These are phyloP conservation scores for Oryza meridionalis DNA, from an alignment of 176 grass and related monocot genomes.

Conservation along the genomic window DNA sequence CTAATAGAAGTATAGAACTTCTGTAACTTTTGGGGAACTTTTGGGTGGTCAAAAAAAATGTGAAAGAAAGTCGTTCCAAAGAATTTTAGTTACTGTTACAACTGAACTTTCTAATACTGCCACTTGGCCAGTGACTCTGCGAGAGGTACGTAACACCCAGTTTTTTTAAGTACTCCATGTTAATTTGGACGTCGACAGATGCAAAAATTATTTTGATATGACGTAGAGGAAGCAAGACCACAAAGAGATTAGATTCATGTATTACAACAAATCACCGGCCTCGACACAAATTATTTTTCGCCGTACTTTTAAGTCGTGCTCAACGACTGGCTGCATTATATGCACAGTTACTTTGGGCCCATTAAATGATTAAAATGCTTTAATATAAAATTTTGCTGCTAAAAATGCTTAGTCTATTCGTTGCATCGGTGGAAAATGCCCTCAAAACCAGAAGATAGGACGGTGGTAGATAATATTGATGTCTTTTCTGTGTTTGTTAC, in stretches of 20 bases:
- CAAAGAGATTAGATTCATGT: background rate
- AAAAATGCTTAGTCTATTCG: background rate
- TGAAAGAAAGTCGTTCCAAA: background rate
- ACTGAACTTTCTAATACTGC: slow-evolving; percentile 36
- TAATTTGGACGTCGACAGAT: slow-evolving; percentile 8
- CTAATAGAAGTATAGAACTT: background rate
- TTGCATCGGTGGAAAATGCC: background rate
- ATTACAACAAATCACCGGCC: background rate
- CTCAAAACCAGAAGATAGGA: background rate
- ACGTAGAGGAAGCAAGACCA: slow-evolving; percentile 17
- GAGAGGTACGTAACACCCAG: slow-evolving; percentile 25
- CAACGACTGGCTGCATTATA: background rate
- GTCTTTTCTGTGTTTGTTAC: background rate
- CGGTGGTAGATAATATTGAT: background rate
- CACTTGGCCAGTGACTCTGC: slow-evolving; percentile 8
- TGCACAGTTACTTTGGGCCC: background rate
- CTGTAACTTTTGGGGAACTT: background rate
- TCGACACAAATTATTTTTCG: background rate
- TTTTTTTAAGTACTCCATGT: slow-evolving; percentile 9
- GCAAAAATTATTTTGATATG: slow-evolving; percentile 31
- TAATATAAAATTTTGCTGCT: background rate
- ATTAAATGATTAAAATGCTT: background rate
- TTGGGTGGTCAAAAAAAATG: background rate
- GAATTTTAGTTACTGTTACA: background rate
- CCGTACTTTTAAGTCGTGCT: background rate